Conservation (phyloP, 768 basidiomycete species). For the Termitomyces sp. region DNA sequence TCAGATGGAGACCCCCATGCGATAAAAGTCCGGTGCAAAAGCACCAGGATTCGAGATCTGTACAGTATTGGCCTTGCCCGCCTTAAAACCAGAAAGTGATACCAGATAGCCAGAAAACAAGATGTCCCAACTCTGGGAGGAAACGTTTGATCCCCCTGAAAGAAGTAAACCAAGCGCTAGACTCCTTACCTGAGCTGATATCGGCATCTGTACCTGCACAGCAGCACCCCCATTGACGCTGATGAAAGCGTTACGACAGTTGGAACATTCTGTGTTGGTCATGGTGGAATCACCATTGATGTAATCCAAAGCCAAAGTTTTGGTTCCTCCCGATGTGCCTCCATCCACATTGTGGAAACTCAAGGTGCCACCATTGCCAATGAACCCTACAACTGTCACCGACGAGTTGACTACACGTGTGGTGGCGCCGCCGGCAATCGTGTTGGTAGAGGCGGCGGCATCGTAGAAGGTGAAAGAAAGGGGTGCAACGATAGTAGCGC, state of each 20-base stretch:
- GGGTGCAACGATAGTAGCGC: conserved; percentile 21
- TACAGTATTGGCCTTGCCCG: conserved; percentile 43
- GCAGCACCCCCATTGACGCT: conserved; percentile 43
- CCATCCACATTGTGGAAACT: conserved; percentile 41
- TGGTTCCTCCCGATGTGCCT: conserved; percentile 37
- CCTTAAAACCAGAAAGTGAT: conserved; percentile 38
- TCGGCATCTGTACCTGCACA: conserved; percentile 43
- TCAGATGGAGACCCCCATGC: conserved; percentile 33
- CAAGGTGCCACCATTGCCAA: conserved; percentile 42
- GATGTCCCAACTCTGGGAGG: conserved; percentile 43
- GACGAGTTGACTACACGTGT: conserved; percentile 33
- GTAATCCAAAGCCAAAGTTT: conserved; percentile 42
- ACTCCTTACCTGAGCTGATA: conserved; percentile 41
- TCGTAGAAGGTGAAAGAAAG: conserved; percentile 33
- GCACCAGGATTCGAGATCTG: conserved; percentile 41
- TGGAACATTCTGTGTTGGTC: conserved; percentile 43
- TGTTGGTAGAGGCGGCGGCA: conserved; percentile 30
- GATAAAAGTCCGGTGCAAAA: conserved; percentile 40
- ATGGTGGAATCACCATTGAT: conserved; percentile 44
- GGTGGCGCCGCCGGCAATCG: conserved; percentile 35
- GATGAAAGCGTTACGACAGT: conserved; percentile 44
- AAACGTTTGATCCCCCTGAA: background rate
- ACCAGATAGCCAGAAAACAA: conserved; percentile 38
- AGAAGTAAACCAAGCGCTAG: background rate
- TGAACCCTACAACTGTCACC: conserved; percentile 36